Base-by-base conservation (phyloP, 345 rosid species). In the Balakata baccata region DNA sequence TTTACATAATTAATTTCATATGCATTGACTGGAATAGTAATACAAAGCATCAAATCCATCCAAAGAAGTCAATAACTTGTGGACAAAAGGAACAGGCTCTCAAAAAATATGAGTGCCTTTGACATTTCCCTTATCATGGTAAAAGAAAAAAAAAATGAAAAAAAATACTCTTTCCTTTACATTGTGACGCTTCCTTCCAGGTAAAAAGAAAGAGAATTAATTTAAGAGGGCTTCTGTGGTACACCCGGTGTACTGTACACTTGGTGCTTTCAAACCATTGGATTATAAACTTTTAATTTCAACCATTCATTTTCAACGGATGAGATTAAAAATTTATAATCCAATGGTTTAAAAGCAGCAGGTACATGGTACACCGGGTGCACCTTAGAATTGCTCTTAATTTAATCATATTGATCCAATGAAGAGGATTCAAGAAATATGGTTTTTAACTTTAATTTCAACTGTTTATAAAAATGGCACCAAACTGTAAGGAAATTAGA, bases 381-480 rank as follows among this genome's bases (percentile, higher is more conserved):
- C n/a, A n/a, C n/a, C n/a, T n/a, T n/a, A n/a, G n/a, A n/a, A n/a
- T n/a, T n/a, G n/a, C n/a, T n/a, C n/a, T n/a, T n/a, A 29, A 29
- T 29, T 14, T 22, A 47, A 16, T 6, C 58, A 18, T 8, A 25
- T n/a, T 18, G 25, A 59, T 60, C 61, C 66, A 51, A 63, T 11
- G 17, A 11, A 62, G 3, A 25, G 74, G 25, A 8, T 47, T 20
- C 1, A 46, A 22, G 20, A 39, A 17, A 6, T 4, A 11, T 18
- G 29, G 37, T 46, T 47, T 52, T 56, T 20, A 10, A 17, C 64
- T 41, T 70, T 39, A 11, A 39, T 50, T 39, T 47, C 46, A 66
- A 56, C 50, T 20, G 56, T 61, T 56, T 45, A 71, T 67, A 73
- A 61, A 61, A 72, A 67, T 65, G 56, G 71, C 71, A 23, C 73